phyloP scores from a whole-genome alignment of 352 stramenopile species.

The Phytophthora cajani region DNA sequence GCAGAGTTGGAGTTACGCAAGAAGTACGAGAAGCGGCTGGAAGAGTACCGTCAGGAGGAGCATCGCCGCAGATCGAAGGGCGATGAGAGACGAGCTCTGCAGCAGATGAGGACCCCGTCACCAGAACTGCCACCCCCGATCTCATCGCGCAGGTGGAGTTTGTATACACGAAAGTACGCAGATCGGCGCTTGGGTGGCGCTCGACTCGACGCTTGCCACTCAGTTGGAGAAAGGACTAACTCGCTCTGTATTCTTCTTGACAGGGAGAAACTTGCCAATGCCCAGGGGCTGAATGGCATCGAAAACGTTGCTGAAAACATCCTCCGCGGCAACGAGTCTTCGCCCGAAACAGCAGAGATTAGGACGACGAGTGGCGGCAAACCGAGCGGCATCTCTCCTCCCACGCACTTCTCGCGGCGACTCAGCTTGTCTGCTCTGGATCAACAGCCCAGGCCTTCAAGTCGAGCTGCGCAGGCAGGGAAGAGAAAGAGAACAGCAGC shows the following conservation, averaged over 20 bases:
- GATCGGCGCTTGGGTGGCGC: conserved; percentile 10
- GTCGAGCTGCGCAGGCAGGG: conserved; percentile 10
- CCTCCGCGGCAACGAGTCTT: conserved; percentile 51
- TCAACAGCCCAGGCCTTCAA: conserved; percentile 8
- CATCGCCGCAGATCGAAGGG: conserved; percentile 54
- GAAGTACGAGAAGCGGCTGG: conserved; percentile 79
- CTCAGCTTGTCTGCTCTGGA: conserved; percentile 40
- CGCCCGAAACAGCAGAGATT: conserved; percentile 46
- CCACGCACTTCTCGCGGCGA: conserved; percentile 40
- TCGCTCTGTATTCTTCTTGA: conserved; percentile 6
- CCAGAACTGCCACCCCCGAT: conserved; percentile 51
- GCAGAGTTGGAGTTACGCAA: conserved; percentile 68
- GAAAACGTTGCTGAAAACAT: conserved; percentile 87
- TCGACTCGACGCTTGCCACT: conserved; percentile 20
- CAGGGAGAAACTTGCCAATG: conserved; percentile 50
- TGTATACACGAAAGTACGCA: conserved; percentile 71
- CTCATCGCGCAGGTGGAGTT: conserved; percentile 65
- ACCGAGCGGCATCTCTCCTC: conserved; percentile 44
- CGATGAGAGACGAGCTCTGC: conserved; percentile 53
- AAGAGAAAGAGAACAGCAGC: conserved; percentile 38
- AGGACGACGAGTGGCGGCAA: conserved; percentile 27
- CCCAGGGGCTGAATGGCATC: conserved; percentile 56
- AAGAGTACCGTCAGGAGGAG: conserved; percentile 79
- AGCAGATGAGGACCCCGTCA: conserved; percentile 46
- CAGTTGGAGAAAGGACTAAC: conserved; percentile 7